phyloP scores from a whole-genome alignment of 129 eudicot species.

The Saussurea involucrata region DNA sequence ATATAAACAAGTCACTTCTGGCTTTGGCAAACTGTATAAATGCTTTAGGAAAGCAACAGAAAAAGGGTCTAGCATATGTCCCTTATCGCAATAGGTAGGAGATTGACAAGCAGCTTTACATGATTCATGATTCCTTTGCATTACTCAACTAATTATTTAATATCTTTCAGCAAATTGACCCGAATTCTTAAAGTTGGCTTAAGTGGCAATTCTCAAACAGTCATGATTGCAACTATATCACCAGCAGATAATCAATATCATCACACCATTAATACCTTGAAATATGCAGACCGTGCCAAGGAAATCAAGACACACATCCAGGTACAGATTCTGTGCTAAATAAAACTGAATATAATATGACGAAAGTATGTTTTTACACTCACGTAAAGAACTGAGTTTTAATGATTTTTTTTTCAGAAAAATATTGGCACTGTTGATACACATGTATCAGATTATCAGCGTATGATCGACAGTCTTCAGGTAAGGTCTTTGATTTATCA shows the following conservation, averaged over 20 bases:
- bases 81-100: slow-evolving; percentile 92
- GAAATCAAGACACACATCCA: slow-evolving; percentile 93
- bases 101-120: slow-evolving; percentile 3
- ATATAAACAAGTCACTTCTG: slow-evolving; percentile 89
- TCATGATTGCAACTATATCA: slow-evolving; percentile 92
- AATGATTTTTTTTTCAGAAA: slow-evolving; percentile 44
- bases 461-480: slow-evolving; percentile 93
- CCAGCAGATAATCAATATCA: slow-evolving; percentile 88
- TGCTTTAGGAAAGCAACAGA: slow-evolving; percentile 92
- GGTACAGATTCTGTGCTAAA: slow-evolving; percentile 35
- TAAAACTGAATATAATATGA: neutral
- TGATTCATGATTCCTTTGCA: slow-evolving; percentile 19
- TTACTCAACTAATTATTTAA: slow-evolving; percentile 16
- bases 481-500: slow-evolving; percentile 32
- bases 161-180: slow-evolving; percentile 72
- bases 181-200: slow-evolving; percentile 97
- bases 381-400: neutral
- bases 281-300: slow-evolving; percentile 95
- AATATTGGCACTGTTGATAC: slow-evolving; percentile 79
- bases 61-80: slow-evolving; percentile 95
- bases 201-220: slow-evolving; percentile 92
- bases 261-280: slow-evolving; percentile 87
- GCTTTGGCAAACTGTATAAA: slow-evolving; percentile 96
- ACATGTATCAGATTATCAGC: slow-evolving; percentile 90
- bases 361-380: neutral